phyloP scores from a whole-genome alignment of 208 protist species.

The Giardia duodenalis region DNA sequence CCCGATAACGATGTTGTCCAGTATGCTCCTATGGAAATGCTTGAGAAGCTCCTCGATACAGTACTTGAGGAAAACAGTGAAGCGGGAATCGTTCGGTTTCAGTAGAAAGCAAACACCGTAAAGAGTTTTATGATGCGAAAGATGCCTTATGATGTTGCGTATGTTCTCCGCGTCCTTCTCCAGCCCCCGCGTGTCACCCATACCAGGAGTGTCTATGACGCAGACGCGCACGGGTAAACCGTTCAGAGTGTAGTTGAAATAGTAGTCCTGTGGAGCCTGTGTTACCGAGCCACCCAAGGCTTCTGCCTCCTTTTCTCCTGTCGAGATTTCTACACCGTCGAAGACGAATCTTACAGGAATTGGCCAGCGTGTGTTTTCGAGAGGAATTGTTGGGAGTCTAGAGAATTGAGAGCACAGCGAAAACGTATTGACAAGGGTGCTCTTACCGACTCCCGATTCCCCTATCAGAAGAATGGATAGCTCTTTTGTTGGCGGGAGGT shows the following conservation, averaged over 20 bases:
- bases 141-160: background rate
- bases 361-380: background rate
- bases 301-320: background rate
- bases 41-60: background rate
- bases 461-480: background rate
- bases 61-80: constrained; percentile 7
- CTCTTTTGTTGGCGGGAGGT: background rate
- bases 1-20: background rate
- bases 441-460: background rate
- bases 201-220: background rate
- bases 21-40: background rate
- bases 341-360: background rate
- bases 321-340: background rate
- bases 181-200: background rate
- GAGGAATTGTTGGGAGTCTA: background rate
- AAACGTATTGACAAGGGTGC: background rate
- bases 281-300: background rate
- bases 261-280: background rate
- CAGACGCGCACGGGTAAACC: background rate
- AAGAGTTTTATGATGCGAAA: background rate
- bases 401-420: background rate
- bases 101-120: background rate
- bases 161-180: background rate
- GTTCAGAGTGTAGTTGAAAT: background rate
- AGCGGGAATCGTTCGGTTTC: background rate